Base-by-base conservation (phyloP, 306 rosid genomes). In the Morella rubra region DNA sequence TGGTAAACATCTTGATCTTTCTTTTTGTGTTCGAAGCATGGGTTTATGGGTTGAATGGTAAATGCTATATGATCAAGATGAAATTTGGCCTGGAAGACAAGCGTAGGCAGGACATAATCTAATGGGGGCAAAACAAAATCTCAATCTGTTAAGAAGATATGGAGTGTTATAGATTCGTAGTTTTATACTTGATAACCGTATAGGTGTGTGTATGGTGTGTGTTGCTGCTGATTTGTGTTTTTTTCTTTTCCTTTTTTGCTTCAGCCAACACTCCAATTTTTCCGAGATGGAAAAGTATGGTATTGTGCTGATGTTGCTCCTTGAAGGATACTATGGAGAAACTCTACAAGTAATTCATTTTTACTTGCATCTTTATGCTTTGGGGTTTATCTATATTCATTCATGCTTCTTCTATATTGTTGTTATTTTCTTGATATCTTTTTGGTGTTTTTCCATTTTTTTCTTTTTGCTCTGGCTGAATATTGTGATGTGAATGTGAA, bases 241-340 rank as follows among this genome's bases (percentile, higher is more conserved):
- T 1, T 20, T 20, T 46, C 51, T 46, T 46, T 46, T 46, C 12
- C 51, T 8, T 50, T 61, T 71, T 79, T 84, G 20, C 62, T 88
- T 85, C 93, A 93, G 98, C 97, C 96, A 76, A 91, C 97, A 16
- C 83, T 91, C 69, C 88, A 93, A 41, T 88, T 93, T 91, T 93
- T 87, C 77, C 88, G 85, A 72, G 79, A 83, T 27, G 97, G 97
- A 44, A 87, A 90, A 74, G 79, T 93, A 56, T n/a, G n/a, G n/a
- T n/a, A 61, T 91, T 18, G 98, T 32, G 96, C 94, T 41, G 93
- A 93, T 79, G 68, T 74, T 76, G 74, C 71, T 0, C 84, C 66
- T 76, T 90, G 81, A 93, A 73, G 82, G 12, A 52, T 74, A 87
- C 84, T 52, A 81, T 85, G 71, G 93, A 70, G 81, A 87, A 88